Conservation (phyloP, 2,329 filamentous ascomycete species). For the Xylariaceae sp. region DNA sequence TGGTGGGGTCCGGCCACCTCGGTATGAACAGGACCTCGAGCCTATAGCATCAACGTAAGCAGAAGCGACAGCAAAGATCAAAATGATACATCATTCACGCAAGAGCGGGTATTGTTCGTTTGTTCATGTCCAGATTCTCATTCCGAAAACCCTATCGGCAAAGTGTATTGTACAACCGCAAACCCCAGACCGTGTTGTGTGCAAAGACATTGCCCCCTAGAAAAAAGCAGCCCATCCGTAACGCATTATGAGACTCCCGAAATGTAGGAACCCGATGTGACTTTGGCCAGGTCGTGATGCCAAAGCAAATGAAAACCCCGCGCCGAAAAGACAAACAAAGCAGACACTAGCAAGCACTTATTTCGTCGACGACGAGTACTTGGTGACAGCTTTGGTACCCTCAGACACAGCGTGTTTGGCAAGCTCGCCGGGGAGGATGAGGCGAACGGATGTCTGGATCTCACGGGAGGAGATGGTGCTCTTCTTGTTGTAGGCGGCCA, state of each 20-base stretch:
- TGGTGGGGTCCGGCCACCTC: too few species aligned
- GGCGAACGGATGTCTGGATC: conserved; percentile 97
- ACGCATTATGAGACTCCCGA: conserved; percentile 65
- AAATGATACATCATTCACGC: not conserved
- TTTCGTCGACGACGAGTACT: conserved; percentile 99
- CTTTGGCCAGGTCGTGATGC: conserved; percentile 51
- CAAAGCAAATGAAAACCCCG: conserved; percentile 50
- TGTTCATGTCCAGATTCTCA: conserved; percentile 59
- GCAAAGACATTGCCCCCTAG: conserved; percentile 63
- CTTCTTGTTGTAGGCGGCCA: conserved; percentile 99
- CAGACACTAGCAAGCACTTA: conserved; percentile 53
- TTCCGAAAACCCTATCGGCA: conserved; percentile 60
- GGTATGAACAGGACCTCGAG: not conserved
- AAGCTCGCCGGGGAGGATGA: conserved; percentile 97
- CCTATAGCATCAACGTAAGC: not conserved
- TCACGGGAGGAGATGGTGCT: conserved; percentile 98
- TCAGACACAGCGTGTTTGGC: conserved; percentile 99
- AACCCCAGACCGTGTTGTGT: conserved; percentile 60
- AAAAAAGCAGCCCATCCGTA: conserved; percentile 65
- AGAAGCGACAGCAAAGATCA: not conserved
- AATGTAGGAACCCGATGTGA: conserved; percentile 35
- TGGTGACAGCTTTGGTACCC: conserved; percentile 99
- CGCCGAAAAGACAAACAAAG: conserved; percentile 52
- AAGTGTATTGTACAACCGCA: conserved; percentile 69
- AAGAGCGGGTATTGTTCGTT: conserved; percentile 6